A percentile compares a stretch with the other conserved stretches of the same genome.
phyloP scores from a whole-genome alignment of 2,329 filamentous ascomycete genomes.

The Emmonsiellopsis sp. region DNA sequence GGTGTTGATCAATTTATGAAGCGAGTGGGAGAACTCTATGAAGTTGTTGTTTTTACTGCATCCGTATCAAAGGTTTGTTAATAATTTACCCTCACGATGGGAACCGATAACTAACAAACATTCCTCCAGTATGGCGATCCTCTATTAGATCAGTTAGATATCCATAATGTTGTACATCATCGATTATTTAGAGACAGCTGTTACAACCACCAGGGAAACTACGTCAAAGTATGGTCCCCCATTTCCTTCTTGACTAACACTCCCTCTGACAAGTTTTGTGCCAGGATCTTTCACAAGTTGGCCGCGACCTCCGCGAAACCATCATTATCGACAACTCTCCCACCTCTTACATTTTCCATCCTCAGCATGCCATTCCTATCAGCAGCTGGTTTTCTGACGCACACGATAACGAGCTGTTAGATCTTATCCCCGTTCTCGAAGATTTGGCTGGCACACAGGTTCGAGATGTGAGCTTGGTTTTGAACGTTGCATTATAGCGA shows the following conservation, averaged over 20 bases:
- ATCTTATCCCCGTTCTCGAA: conserved; percentile 95
- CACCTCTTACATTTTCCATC: conserved; percentile 98
- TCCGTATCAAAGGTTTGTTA: conserved; percentile 83
- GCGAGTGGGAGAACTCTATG: conserved; percentile 90
- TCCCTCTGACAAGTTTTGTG: background rate
- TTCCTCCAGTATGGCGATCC: conserved; percentile 77
- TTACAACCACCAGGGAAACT: conserved; percentile 98
- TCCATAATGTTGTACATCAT: conserved; percentile 94
- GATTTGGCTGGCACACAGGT: conserved; percentile 84
- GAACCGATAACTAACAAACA: conserved; percentile 8
- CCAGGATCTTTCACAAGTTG: conserved; percentile 86
- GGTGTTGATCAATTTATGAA: conserved; percentile 99
- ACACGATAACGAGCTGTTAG: conserved; percentile 95
- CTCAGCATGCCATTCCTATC: conserved; percentile 96
- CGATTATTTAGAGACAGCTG: conserved; percentile 95
- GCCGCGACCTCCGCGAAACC: conserved; percentile 88
- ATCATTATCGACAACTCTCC: conserved; percentile 99
- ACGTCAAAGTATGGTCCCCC: conserved; percentile 60
- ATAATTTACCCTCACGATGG: conserved; percentile 2
- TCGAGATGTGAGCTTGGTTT: conserved; percentile 89
- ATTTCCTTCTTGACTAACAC: background rate
- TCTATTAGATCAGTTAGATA: conserved; percentile 89
- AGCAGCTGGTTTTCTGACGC: conserved; percentile 99
- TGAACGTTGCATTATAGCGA: conserved; percentile 67
- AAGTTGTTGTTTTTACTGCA: conserved; percentile 96